Conservation (phyloP, 2,329 filamentous ascomycete genomes). For the Fusarium temperatum region DNA sequence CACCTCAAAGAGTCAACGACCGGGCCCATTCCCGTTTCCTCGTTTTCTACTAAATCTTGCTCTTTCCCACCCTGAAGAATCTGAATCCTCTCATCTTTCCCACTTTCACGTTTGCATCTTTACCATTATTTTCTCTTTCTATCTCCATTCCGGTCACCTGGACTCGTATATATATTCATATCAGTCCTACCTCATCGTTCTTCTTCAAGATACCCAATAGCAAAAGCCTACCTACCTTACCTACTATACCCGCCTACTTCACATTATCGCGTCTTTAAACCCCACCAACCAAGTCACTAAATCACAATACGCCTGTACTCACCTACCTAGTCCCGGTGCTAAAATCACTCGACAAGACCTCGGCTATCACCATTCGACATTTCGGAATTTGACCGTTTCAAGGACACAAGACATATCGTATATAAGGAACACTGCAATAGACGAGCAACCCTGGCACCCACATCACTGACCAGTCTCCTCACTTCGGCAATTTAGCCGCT, state of each 20-base stretch:
- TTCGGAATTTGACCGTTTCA: slow-evolving; percentile 11
- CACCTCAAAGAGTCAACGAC: slow-evolving; percentile 21
- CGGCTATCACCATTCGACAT: slow-evolving; percentile 21
- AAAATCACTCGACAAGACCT: slow-evolving; percentile 29
- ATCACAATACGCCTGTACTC: slow-evolving; percentile 5
- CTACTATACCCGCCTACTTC: not conserved
- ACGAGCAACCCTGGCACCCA: slow-evolving; percentile 19
- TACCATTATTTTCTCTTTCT: slow-evolving; percentile 6
- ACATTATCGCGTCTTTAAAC: slow-evolving; percentile 2
- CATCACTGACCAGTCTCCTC: not conserved
- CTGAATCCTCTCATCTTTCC: slow-evolving; percentile 20
- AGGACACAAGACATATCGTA: slow-evolving; percentile 18
- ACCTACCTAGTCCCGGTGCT: slow-evolving; percentile 26
- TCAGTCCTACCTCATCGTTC: not conserved
- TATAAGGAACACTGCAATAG: slow-evolving; percentile 5
- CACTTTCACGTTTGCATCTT: slow-evolving; percentile 8
- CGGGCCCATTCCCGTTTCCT: slow-evolving; percentile 34
- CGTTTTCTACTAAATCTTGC: slow-evolving; percentile 39
- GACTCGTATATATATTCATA: slow-evolving; percentile 10
- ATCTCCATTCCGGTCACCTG: not conserved
- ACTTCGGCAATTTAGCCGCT: slow-evolving; percentile 26
- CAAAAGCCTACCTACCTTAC: not conserved
- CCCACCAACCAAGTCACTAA: slow-evolving; percentile 27
- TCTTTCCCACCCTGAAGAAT: slow-evolving; percentile 32
- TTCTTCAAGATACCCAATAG: slow-evolving; percentile 21